These are phyloP conservation scores for Hypoxylon sp. DNA, from an alignment of 2,329 filamentous ascomycete genomes.

Conservation along the genomic window DNA sequence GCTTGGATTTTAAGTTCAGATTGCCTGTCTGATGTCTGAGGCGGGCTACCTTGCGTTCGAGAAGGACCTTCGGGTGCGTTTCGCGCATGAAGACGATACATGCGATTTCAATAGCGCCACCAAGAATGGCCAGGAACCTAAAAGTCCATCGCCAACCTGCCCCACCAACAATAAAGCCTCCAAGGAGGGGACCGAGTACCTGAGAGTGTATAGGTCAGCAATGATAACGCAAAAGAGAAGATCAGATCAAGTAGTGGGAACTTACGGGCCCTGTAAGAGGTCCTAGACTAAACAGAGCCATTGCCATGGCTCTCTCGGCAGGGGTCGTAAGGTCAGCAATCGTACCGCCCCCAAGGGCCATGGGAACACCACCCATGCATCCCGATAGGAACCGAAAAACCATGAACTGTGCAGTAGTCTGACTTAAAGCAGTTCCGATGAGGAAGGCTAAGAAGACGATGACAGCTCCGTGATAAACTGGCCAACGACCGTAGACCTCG, in stretches of 20 bases:
- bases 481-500: slow-evolving; percentile 70
- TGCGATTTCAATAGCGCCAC: slow-evolving; percentile 51
- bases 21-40: slow-evolving; percentile 65
- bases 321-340: slow-evolving; percentile 75
- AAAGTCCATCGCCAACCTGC: slow-evolving; percentile 59
- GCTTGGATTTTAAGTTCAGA: slow-evolving; percentile 63
- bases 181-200: slow-evolving; percentile 52
- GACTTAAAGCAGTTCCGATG: slow-evolving; percentile 67
- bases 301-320: slow-evolving; percentile 63
- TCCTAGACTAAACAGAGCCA: slow-evolving; percentile 58
- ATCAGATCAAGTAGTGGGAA: background rate
- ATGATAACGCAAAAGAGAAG: background rate
- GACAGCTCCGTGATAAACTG: slow-evolving; percentile 66
- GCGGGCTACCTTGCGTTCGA: slow-evolving; percentile 55
- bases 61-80: slow-evolving; percentile 57
- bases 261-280: slow-evolving; percentile 56
- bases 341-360: slow-evolving; percentile 77
- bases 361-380: slow-evolving; percentile 71
- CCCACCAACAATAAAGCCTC: slow-evolving; percentile 54
- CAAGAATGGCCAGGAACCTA: slow-evolving; percentile 56
- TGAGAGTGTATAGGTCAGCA: slow-evolving; percentile 23
- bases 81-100: slow-evolving; percentile 56
- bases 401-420: slow-evolving; percentile 66
- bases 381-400: slow-evolving; percentile 74
- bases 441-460: slow-evolving; percentile 59